Conservation (phyloP, 352 stramenopile genomes). For the Globisporangium perplexum region DNA sequence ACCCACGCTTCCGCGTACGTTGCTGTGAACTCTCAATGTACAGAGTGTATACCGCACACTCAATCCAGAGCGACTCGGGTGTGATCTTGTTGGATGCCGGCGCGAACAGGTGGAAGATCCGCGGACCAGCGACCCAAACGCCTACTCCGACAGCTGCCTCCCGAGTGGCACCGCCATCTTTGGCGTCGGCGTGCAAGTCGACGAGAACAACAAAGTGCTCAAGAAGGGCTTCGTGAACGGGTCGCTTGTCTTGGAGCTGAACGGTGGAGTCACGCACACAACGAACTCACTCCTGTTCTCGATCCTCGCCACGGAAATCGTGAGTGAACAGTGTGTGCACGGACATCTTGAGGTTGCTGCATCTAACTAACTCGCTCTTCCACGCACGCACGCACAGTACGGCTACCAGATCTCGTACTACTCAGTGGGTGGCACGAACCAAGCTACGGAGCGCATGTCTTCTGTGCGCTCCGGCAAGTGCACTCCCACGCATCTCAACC, state of each 20-base stretch:
- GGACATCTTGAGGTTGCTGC: background rate
- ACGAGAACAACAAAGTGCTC: slow-evolving; percentile 1
- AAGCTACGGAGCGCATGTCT: slow-evolving; percentile 27
- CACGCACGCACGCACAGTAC: too few species aligned
- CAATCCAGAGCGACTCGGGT: background rate
- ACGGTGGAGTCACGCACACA: slow-evolving; percentile 38
- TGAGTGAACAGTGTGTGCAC: background rate
- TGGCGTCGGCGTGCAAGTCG: background rate
- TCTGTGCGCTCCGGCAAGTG: slow-evolving; percentile 24
- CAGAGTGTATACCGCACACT: background rate
- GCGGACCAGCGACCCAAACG: background rate
- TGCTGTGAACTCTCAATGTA: background rate
- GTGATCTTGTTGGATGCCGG: background rate
- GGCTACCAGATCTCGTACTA: slow-evolving; percentile 22
- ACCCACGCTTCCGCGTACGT: slow-evolving; percentile 25
- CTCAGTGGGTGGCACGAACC: background rate
- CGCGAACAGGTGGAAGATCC: slow-evolving; percentile 11
- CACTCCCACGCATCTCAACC: slow-evolving; percentile 49
- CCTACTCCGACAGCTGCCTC: slow-evolving; percentile 6
- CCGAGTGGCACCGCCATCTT: background rate
- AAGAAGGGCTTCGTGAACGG: slow-evolving; percentile 14
- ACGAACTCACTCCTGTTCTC: slow-evolving; percentile 29
- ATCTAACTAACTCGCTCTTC: background rate
- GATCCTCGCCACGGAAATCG: slow-evolving; percentile 18
- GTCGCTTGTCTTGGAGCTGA: slow-evolving; percentile 25